Evolutionary conservation across 257 asterid genomes (phyloP).

Genomic region (Solanum gandarillasii): DNA sequence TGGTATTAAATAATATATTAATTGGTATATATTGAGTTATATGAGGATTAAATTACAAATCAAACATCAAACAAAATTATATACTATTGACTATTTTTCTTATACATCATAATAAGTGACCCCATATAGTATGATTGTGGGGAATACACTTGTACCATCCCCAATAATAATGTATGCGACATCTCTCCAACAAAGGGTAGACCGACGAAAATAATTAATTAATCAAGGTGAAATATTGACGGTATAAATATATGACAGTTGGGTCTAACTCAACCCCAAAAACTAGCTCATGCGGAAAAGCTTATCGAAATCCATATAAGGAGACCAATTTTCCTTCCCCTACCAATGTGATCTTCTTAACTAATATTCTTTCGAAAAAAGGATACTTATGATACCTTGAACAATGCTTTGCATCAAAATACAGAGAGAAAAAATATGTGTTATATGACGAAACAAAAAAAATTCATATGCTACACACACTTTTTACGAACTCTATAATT

Average conservation of each 20-base stretch:
- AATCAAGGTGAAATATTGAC: neutral
- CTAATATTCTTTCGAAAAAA: neutral
- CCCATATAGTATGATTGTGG: neutral
- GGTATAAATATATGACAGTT: neutral
- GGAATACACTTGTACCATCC: neutral
- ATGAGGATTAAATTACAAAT: neutral
- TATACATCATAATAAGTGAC: neutral
- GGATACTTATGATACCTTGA: neutral
- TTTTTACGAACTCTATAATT: no score
- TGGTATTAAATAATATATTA: no score
- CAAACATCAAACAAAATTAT: neutral
- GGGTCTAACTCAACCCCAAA: neutral
- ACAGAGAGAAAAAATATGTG: neutral
- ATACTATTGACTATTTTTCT: neutral
- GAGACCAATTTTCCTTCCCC: no score
- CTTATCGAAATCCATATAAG: no score
- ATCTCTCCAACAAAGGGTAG: neutral
- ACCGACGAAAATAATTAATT: neutral
- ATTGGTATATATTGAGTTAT: neutral
- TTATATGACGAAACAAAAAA: neutral
- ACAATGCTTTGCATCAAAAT: neutral
- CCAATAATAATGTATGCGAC: neutral
- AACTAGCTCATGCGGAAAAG: rapidly evolving
- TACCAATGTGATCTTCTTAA: neutral
- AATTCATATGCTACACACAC: neutral